Conservation (phyloP, 331 rosid genomes). For the Malus hybrid region DNA sequence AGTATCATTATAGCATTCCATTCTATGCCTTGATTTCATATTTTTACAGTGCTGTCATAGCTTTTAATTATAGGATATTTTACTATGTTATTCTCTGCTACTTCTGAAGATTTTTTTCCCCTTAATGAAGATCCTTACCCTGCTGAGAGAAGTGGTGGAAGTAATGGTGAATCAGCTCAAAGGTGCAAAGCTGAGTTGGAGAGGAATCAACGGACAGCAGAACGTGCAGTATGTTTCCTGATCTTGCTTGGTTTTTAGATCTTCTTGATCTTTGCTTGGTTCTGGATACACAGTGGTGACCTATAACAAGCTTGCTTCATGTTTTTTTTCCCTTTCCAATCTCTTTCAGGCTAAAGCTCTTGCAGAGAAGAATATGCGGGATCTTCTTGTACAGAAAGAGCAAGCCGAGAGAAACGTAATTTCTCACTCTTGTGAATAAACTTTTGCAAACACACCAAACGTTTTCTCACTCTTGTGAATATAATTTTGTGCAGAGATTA, state of each 20-base stretch:
- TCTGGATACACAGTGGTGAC: not conserved
- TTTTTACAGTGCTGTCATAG: not conserved
- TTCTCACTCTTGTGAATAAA: not conserved
- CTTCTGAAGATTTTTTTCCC: conserved; percentile 19
- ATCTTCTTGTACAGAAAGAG: conserved; percentile 68
- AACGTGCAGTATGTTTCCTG: conserved; percentile 67
- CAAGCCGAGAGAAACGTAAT: conserved; percentile 82
- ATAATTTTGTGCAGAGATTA: conserved; percentile 56
- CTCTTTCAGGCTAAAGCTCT: conserved; percentile 77
- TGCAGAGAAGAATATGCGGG: conserved; percentile 82
- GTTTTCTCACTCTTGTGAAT: conserved; percentile 18
- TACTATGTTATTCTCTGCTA: conserved; percentile 2
- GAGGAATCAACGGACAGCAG: conserved; percentile 74
- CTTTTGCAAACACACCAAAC: conserved; percentile 4
- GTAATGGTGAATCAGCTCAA: conserved; percentile 54
- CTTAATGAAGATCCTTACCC: conserved; percentile 31
- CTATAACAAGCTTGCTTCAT: conserved; percentile 20
- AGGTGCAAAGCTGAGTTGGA: conserved; percentile 76
- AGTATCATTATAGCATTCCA: not conserved
- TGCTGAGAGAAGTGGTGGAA: conserved; percentile 44
- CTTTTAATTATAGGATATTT: not conserved
- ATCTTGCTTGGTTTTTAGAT: conserved; percentile 4
- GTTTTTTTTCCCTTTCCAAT: conserved; percentile 17
- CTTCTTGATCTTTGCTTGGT: not conserved
- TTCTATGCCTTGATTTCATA: not conserved